Evolutionary conservation across 345 rosid genomes (phyloP), one percentile per base, ranked within the genome.

Genomic region (Anastatica hierochuntica): DNA sequence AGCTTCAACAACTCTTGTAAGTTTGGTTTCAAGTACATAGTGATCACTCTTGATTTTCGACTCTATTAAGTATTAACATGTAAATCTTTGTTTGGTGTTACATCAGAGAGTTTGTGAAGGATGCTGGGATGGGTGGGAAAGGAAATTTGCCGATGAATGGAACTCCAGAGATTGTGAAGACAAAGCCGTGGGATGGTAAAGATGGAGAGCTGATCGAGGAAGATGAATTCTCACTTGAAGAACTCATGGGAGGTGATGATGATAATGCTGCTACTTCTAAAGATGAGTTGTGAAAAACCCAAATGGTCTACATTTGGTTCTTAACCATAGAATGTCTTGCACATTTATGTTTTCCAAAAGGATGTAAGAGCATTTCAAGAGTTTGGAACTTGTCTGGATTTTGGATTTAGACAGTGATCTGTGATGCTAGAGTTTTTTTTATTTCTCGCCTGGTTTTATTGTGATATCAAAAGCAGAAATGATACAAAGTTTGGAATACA

Each of bases 181-280:
- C 77, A 0, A 88, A 85, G 58, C 77, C 89, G 4, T 94, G 99
- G 97, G 95, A 94, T 24, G 94, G 97, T 15, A 85, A 88, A 66
- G 97, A 94, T 23, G 95, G 97, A 47, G 70, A 81, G 64, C 51
- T 88, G 29, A 43, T 80, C 1, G 97, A 94, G 67, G 99, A 79
- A 73, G 95, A 85, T 45, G 95, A 85, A 63, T 85, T 94, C 63
- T 94, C 99, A 11, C 87, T 88, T 9, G 99, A 94, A 37, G 95
- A 92, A 59, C 80, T 94, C 38, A 88, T 94, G 95, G 86, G 82
- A 16, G 89, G 77, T 37, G 71, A 31, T 36, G 63, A 35, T 56
- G 23, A 43, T 15, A 36, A 24, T 24, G 27, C 10, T 15, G 49
- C n/a, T 33, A 5, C 11, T 46, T 40, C 57, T 33, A 83, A 83